Conservation (phyloP, 768 basidiomycete species). For the Mycena latifolia region DNA sequence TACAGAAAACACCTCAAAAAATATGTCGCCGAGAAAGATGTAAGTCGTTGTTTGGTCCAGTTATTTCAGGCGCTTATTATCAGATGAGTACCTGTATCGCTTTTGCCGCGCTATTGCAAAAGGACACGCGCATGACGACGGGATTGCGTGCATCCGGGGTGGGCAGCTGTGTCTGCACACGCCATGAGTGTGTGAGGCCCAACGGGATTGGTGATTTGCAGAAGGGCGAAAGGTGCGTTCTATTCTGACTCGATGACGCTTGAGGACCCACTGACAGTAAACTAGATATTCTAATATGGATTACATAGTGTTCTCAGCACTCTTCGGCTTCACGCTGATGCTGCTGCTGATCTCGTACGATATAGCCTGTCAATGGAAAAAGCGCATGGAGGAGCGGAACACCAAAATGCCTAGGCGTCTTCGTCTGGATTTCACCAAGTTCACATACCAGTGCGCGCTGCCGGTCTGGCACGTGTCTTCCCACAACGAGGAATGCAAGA, state of each 20-base stretch:
- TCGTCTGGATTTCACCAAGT: neutral
- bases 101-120: slow-evolving; percentile 7
- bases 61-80: neutral
- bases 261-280: too few species aligned
- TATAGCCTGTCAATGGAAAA: slow-evolving; percentile 11
- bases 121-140: slow-evolving; percentile 29
- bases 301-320: neutral
- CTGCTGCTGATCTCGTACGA: neutral
- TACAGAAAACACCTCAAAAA: slow-evolving; percentile 18
- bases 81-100: slow-evolving; percentile 34
- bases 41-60: neutral
- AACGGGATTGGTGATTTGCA: slow-evolving; percentile 34
- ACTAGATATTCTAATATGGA: slow-evolving; percentile 35
- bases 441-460: neutral
- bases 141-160: slow-evolving; percentile 28
- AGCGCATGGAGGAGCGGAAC: neutral
- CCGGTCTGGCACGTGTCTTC: slow-evolving; percentile 14
- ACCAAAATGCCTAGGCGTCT: neutral
- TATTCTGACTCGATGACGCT: too few species aligned
- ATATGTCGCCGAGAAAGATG: slow-evolving; percentile 6
- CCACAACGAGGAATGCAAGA: neutral
- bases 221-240: slow-evolving; percentile 39
- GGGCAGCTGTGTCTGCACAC: slow-evolving; percentile 29
- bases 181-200: slow-evolving; percentile 32
- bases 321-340: neutral